Percentiles rank a stretch among this genome's conserved stretches.
These are phyloP conservation scores for Cryphonectria nitschkei DNA, from an alignment of 2,329 filamentous ascomycete species.

Conservation along the genomic window DNA sequence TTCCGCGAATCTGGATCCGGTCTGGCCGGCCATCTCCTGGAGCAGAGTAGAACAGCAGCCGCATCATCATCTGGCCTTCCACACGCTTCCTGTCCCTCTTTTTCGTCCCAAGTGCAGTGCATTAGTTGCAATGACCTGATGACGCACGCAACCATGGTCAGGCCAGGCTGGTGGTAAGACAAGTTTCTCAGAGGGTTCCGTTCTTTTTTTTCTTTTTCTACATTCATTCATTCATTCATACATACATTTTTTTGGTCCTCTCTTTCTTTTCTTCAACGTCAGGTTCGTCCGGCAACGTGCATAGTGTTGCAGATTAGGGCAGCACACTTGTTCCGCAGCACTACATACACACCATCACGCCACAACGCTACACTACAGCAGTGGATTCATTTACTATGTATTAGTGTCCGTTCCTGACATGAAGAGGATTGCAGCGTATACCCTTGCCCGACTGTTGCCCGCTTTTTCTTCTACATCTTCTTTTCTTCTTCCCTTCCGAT, in stretches of 20 bases:
- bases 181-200: background rate
- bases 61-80: background rate
- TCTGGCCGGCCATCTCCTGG: background rate
- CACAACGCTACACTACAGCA: background rate
- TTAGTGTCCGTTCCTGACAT: background rate
- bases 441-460: no score
- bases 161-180: background rate
- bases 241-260: no score
- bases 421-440: background rate
- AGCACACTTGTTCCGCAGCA: background rate
- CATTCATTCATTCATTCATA: background rate
- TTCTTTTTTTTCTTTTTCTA: no score
- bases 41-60: background rate
- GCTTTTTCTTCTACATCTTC: background rate
- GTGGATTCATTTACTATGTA: background rate
- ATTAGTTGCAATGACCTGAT: background rate
- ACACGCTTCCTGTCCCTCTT: background rate
- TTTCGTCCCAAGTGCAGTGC: background rate
- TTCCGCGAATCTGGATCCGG: background rate
- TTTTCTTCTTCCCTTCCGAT: background rate
- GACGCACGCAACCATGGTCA: background rate
- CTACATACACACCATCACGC: background rate
- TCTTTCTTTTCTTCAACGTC: background rate
- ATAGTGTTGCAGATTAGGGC: background rate
- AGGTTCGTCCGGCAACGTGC: background rate